phyloP scores from a whole-genome alignment of 176 grass and related monocot species.

The Echinochloa phyllopogon region DNA sequence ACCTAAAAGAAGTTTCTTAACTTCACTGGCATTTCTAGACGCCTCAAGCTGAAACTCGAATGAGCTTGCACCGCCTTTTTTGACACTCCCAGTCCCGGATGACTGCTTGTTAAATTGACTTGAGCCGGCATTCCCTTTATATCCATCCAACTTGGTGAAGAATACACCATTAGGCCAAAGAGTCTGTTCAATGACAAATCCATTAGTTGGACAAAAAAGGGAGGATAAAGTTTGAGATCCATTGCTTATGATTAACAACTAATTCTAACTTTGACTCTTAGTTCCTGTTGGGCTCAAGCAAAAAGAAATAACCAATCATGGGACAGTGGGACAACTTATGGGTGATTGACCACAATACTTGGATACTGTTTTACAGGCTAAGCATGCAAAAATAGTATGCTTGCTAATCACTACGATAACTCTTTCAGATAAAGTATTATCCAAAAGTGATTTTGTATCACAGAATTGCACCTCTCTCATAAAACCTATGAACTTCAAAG shows the following conservation, averaged over 20 bases:
- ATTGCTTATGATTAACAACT: slow-evolving; percentile 15
- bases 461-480: neutral
- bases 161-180: slow-evolving; percentile 93
- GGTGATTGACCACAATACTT: slow-evolving; percentile 17
- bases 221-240: slow-evolving; percentile 6
- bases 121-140: slow-evolving; percentile 51
- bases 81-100: slow-evolving; percentile 51
- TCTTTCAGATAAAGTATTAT: neutral
- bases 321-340: neutral
- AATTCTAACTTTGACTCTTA: slow-evolving; percentile 11
- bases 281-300: neutral
- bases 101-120: slow-evolving; percentile 45
- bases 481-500: neutral
- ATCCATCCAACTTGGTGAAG: slow-evolving; percentile 79
- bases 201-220: slow-evolving; percentile 38
- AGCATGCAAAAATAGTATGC: slow-evolving; percentile 22
- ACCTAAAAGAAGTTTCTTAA: slow-evolving; percentile 98
- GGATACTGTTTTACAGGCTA: slow-evolving; percentile 1
- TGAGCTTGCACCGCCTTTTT: slow-evolving; percentile 41
- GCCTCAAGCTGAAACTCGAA: slow-evolving; percentile 81
- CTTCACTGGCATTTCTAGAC: slow-evolving; percentile 91
- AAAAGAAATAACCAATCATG: neutral
- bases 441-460: slow-evolving; percentile 27
- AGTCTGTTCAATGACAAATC: slow-evolving; percentile 53
- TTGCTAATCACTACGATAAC: slow-evolving; percentile 5